Base-by-base conservation (phyloP, 1,139 yeast species). In the Lizanozyma gosingica region DNA sequence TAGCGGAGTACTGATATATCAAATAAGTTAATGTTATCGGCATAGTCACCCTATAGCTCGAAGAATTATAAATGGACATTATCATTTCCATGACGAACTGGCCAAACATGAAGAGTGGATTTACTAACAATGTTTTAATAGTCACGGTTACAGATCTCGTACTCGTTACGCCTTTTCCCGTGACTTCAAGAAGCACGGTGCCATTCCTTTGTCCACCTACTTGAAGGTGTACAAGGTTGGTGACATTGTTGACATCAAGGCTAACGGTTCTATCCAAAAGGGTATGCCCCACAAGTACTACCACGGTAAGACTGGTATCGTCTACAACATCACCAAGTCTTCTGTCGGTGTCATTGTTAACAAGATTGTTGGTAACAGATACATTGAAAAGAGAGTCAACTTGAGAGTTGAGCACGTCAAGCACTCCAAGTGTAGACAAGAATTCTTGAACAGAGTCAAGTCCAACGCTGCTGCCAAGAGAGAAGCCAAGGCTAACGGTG, bases 221-320 rank as follows among this genome's bases (percentile, higher is more conserved):
- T 76, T 92, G 80, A 88, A 86, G 84, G 76, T 80, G 67, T 92
- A 92, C 95, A 87, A 80, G 76, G 97, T 92, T 62, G 98, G 98
- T 67, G 98, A 92, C 75, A 90, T 92, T 64, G 98, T 92, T 67
- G 98, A 92, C 76, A 90, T 92, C 79, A 90, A 87, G 78, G 98
- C 95, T 73, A 92, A 92, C 72, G 97, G 96, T 80, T 80, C 98
- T 59, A 80, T 90, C 78, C 97, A 92, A 74, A 88, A 90, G 83
- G 97, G 98, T 85, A 88, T 92, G 97, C 98, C 98, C 71, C 96
- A 87, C 88, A 92, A 92, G 80, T 90, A 80, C 84, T 92, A 92
- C 96, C 97, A 90, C 80, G 98, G 98, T 76, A 92, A 88, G 84
- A 92, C 98, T 57, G 98, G 98, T 83, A 87, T 90, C 59, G 83